phyloP scores from a whole-genome alignment of 257 asterid species.

The Nicotiana paniculata region DNA sequence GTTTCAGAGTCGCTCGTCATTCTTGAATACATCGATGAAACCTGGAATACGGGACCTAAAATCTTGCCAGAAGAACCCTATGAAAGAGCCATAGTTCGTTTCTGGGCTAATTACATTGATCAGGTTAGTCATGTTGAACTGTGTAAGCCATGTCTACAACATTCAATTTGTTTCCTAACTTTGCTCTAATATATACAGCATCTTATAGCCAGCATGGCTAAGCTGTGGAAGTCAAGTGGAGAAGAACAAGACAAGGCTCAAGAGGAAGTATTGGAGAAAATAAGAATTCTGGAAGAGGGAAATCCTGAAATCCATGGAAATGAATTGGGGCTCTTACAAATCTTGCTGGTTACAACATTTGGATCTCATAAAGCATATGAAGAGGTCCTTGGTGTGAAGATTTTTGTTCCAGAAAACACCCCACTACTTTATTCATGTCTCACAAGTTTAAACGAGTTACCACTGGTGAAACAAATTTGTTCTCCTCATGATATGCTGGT shows the following conservation, averaged over 20 bases:
- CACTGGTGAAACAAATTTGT: neutral
- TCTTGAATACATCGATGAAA: slow-evolving; percentile 33
- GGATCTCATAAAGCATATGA: slow-evolving; percentile 27
- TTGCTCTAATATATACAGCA: neutral
- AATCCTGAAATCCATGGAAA: neutral
- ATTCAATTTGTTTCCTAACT: neutral
- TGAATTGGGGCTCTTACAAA: slow-evolving; percentile 24
- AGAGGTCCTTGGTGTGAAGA: slow-evolving; percentile 23
- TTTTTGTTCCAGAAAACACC: slow-evolving; percentile 24
- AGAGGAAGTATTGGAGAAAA: slow-evolving; percentile 18
- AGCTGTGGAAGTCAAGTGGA: slow-evolving; percentile 6
- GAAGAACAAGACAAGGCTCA: slow-evolving; percentile 11
- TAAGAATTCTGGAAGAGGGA: slow-evolving; percentile 27
- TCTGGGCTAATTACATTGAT: slow-evolving; percentile 30
- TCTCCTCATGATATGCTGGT: slow-evolving; percentile 16
- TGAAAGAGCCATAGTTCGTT: slow-evolving; percentile 20
- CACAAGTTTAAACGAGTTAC: slow-evolving; percentile 17
- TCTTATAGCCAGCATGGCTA: neutral
- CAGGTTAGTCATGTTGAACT: slow-evolving; percentile 23
- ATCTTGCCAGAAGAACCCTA: slow-evolving; percentile 30
- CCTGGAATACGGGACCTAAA: slow-evolving; percentile 20
- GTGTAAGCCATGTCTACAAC: neutral
- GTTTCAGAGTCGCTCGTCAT: slow-evolving; percentile 24
- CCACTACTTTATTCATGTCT: slow-evolving; percentile 30
- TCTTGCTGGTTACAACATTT: slow-evolving; percentile 24